A percentile compares a stretch with the other conserved stretches of the same genome.
Evolutionary conservation across 2,329 filamentous ascomycete species (phyloP).

Genomic region (Fusarium sp.): DNA sequence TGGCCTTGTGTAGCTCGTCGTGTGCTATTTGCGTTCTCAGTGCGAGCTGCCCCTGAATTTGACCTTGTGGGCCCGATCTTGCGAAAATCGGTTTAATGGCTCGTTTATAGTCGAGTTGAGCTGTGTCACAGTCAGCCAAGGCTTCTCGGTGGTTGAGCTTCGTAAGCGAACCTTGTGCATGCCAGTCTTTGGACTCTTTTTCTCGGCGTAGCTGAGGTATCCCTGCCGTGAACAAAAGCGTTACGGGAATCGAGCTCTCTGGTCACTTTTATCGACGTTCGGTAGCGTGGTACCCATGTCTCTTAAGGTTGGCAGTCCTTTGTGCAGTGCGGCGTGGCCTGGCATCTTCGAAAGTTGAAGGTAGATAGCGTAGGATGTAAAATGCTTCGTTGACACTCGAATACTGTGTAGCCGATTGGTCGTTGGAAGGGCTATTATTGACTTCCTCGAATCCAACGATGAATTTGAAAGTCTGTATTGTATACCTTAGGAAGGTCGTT

Average conservation of each 20-base stretch:
- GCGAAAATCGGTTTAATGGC: neutral
- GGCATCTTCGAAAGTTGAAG: neutral
- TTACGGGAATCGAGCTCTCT: neutral
- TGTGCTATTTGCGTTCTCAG: neutral
- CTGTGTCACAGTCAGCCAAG: neutral
- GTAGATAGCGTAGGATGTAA: neutral
- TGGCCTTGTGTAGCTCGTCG: neutral
- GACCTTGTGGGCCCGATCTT: too few relatives aligned
- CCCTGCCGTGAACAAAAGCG: neutral
- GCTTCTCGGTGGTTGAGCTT: neutral
- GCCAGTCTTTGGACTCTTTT: neutral
- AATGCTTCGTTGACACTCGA: neutral
- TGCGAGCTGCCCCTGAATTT: neutral
- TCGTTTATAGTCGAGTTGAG: too few relatives aligned
- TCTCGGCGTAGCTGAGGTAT: neutral
- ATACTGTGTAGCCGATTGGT: neutral
- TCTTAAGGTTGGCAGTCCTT: neutral
- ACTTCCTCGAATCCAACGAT: too few relatives aligned
- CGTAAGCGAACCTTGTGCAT: neutral
- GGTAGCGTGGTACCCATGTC: rapidly evolving
- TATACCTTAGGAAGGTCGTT: neutral
- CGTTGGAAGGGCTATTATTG: rapidly evolving
- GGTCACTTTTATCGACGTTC: rapidly evolving
- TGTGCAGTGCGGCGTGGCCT: neutral
- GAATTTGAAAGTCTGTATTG: neutral